These are phyloP conservation scores for Zarea fungicola DNA, from an alignment of 2,329 filamentous ascomycete species.

Conservation along the genomic window DNA sequence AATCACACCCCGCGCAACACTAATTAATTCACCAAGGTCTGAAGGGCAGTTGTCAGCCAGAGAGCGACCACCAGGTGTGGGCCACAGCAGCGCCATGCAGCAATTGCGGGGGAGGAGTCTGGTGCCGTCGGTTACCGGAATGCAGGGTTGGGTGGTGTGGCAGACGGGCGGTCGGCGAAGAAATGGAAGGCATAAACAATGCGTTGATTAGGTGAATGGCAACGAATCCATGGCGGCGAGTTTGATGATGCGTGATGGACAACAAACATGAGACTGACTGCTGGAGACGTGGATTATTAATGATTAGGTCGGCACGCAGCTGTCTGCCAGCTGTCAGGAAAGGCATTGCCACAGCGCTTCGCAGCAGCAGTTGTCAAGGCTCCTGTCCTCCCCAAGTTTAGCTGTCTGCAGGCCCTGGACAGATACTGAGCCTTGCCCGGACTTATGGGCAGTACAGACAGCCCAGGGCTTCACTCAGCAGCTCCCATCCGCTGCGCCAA, in stretches of 20 bases:
- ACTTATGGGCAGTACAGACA: too few relatives aligned
- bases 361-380: too few relatives aligned
- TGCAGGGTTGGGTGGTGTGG: slow-evolving; percentile 4
- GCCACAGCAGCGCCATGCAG: neutral
- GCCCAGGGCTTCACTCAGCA: too few relatives aligned
- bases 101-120: neutral
- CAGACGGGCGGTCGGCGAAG: slow-evolving; percentile 2
- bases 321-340: neutral
- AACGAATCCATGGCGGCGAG: neutral
- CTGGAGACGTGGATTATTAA: neutral
- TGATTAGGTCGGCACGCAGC: too few relatives aligned
- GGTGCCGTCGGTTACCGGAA: slow-evolving; percentile 11
- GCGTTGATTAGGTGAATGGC: neutral
- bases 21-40: neutral
- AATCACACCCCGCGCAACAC: neutral
- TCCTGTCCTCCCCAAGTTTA: too few relatives aligned
- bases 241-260: neutral
- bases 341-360: neutral
- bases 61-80: neutral
- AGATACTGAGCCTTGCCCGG: too few relatives aligned
- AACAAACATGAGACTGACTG: neutral
- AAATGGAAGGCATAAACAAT: neutral
- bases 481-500: too few relatives aligned
- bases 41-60: neutral
- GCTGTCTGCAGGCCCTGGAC: neutral